Percentiles rank a stretch among this genome's conserved stretches.
phyloP scores from a whole-genome alignment of 2,329 filamentous ascomycete species.

The Alternaria triticimaculans region DNA sequence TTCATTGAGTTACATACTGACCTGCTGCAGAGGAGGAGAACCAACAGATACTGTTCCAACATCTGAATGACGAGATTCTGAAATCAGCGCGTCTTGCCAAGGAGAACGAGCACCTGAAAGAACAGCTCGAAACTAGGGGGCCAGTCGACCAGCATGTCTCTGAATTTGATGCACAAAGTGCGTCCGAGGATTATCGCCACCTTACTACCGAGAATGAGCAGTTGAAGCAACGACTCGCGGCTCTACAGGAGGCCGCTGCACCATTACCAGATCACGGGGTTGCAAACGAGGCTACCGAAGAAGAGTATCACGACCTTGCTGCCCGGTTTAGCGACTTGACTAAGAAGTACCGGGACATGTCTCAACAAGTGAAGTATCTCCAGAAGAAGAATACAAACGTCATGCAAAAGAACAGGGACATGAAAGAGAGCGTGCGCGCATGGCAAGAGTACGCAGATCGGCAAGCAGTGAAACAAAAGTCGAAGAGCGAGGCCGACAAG shows the following conservation, averaged over 20 bases:
- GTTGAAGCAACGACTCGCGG: constrained; percentile 7
- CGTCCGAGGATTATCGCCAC: background rate
- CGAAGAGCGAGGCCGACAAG: constrained; percentile 20
- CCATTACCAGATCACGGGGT: constrained; percentile 2
- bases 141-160: background rate
- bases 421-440: constrained; percentile 49
- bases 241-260: background rate
- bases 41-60: constrained; percentile 31
- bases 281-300: constrained; percentile 8
- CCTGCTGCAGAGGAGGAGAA: constrained; percentile 35
- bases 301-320: constrained; percentile 36
- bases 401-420: constrained; percentile 47
- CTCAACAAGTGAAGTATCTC: constrained; percentile 39
- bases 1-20: constrained; percentile 3
- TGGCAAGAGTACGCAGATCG: constrained; percentile 49
- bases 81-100: constrained; percentile 33
- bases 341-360: constrained; percentile 37
- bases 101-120: constrained; percentile 24
- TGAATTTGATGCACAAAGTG: background rate
- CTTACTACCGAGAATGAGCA: constrained; percentile 20
- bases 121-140: background rate
- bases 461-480: constrained; percentile 32
- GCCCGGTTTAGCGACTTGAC: constrained; percentile 43
- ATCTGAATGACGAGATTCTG: constrained; percentile 34
- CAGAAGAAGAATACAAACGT: constrained; percentile 43